Evolutionary conservation across 1,139 yeast species (phyloP).

Genomic region (Pichia sp.): DNA sequence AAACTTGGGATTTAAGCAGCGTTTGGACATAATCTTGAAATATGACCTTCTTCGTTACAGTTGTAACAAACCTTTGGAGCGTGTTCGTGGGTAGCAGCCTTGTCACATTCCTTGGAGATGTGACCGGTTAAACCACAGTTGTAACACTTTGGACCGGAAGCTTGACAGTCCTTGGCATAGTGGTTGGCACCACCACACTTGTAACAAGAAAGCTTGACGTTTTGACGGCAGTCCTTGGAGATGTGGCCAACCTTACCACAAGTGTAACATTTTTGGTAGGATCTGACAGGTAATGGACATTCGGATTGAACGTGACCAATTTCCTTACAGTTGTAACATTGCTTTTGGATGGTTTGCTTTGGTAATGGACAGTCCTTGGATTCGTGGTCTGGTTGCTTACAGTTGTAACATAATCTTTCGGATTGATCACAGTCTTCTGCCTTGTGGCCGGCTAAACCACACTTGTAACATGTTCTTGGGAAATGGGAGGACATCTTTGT

Average conservation of each 20-base stretch:
- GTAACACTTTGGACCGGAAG: constrained; percentile 76
- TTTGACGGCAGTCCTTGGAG: constrained; percentile 58
- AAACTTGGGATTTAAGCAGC: neutral
- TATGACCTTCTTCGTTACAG: constrained; percentile 74
- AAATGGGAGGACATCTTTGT: constrained; percentile 47
- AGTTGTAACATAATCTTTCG: constrained; percentile 89
- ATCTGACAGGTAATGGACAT: constrained; percentile 53
- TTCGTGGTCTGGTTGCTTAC: constrained; percentile 89
- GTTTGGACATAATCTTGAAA: constrained; percentile 54
- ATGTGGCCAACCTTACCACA: constrained; percentile 88
- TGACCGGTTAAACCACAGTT: constrained; percentile 93
- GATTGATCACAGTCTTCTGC: constrained; percentile 85
- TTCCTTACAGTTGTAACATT: constrained; percentile 79
- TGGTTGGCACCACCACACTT: constrained; percentile 95
- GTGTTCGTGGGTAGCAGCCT: constrained; percentile 34
- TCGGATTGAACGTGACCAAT: constrained; percentile 70
- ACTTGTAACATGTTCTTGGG: constrained; percentile 87
- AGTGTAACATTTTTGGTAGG: constrained; percentile 64
- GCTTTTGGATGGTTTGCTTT: constrained; percentile 77
- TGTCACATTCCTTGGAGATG: constrained; percentile 77
- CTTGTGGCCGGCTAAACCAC: constrained; percentile 91
- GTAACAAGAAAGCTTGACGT: constrained; percentile 56
- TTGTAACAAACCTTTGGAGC: constrained; percentile 67
- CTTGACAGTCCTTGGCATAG: constrained; percentile 89
- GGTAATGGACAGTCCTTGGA: constrained; percentile 87